Percentiles rank a stretch among this genome's conserved stretches.
phyloP scores from a whole-genome alignment of 2,329 filamentous ascomycete genomes.

The Calonectria multiphialidica region DNA sequence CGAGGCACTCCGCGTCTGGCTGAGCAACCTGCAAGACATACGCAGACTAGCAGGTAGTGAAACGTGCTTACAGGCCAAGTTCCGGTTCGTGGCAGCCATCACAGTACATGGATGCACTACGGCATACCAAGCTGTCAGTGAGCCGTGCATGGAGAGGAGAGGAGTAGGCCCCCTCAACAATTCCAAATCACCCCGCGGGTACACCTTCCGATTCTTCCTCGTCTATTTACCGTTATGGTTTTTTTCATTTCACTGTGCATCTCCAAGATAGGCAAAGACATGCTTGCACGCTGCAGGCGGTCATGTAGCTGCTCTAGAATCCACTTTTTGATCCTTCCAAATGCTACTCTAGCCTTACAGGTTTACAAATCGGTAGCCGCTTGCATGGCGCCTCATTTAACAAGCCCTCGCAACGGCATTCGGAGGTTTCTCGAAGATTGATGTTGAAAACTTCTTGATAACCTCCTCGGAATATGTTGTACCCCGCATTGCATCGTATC shows the following conservation, averaged over 20 bases:
- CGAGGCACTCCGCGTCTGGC: no score
- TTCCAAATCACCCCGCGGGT: not conserved
- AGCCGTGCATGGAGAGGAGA: not conserved
- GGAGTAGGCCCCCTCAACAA: not conserved
- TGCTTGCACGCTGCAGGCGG: not conserved
- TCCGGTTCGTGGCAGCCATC: no score
- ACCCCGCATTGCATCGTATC: no score
- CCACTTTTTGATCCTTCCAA: not conserved
- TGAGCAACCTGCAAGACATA: no score
- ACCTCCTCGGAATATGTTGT: no score
- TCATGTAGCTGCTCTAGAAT: not conserved
- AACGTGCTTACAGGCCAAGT: no score
- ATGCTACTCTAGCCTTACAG: not conserved
- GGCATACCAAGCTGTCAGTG: not conserved
- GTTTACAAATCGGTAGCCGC: no score
- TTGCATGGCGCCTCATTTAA: not conserved
- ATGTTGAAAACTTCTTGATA: no score
- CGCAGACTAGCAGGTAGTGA: no score
- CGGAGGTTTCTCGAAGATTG: no score
- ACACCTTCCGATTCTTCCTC: not conserved
- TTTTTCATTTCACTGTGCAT: not conserved
- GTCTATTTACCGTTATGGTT: not conserved
- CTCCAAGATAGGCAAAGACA: not conserved
- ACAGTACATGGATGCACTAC: no score
- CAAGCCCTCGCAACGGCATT: not conserved